phyloP scores from a whole-genome alignment of 805 yeast genomes.

The Saitoella complicata region DNA sequence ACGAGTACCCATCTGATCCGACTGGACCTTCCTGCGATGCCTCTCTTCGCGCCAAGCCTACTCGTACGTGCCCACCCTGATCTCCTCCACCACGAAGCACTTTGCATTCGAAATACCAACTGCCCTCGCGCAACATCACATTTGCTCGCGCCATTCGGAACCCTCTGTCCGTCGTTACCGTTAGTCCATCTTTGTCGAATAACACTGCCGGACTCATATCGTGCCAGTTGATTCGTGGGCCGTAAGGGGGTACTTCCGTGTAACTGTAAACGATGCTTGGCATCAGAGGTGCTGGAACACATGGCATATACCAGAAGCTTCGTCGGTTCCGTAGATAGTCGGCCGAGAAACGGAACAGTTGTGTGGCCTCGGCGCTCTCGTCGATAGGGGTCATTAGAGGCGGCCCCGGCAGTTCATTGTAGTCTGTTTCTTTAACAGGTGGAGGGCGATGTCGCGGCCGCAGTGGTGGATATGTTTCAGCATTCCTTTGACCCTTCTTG shows the following conservation, averaged over 20 bases:
- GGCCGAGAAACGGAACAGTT: not conserved
- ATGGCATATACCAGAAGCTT: slow-evolving; percentile 67
- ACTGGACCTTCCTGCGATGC: slow-evolving; percentile 83
- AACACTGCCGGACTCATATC: slow-evolving; percentile 52
- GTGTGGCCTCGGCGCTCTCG: not conserved
- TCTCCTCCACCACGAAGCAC: slow-evolving; percentile 29
- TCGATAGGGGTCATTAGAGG: not conserved
- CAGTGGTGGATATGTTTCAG: too few species aligned
- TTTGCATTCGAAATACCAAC: slow-evolving; percentile 62
- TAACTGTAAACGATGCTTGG: slow-evolving; percentile 45
- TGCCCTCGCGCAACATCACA: slow-evolving; percentile 61
- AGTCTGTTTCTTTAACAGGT: slow-evolving; percentile 1
- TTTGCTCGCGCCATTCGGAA: slow-evolving; percentile 70
- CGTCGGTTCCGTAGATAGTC: slow-evolving; percentile 68
- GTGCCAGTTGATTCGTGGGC: slow-evolving; percentile 40
- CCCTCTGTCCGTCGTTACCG: slow-evolving; percentile 47
- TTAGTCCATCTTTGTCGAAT: slow-evolving; percentile 21
- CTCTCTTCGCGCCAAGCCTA: slow-evolving; percentile 74
- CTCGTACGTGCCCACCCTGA: slow-evolving; percentile 44
- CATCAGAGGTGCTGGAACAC: slow-evolving; percentile 46
- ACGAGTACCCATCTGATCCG: slow-evolving; percentile 88
- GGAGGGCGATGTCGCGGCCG: not conserved
- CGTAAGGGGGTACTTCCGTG: slow-evolving; percentile 56
- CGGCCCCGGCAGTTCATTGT: not conserved
- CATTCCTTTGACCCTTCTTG: too few species aligned